A percentile compares a stretch with the other conserved stretches of the same genome.
phyloP scores from a whole-genome alignment of 108 stramenopile species.

The Cyclotella kingstonii region DNA sequence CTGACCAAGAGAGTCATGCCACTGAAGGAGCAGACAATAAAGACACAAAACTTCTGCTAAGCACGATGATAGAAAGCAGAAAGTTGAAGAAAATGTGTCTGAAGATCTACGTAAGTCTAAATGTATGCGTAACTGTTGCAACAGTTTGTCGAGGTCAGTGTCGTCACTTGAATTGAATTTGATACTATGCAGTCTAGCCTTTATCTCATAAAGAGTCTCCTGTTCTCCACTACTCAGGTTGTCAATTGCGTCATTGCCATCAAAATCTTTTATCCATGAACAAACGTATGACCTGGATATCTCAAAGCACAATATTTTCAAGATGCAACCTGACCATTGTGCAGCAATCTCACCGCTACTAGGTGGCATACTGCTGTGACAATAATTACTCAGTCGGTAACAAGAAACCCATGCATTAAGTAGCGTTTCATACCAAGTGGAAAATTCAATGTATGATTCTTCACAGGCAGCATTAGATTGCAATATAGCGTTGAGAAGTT shows the following conservation, averaged over 20 bases:
- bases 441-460: slow-evolving; percentile 10
- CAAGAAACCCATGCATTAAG: slow-evolving; percentile 31
- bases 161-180: slow-evolving; percentile 18
- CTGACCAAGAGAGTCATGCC: slow-evolving; percentile 8
- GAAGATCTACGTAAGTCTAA: slow-evolving; percentile 8
- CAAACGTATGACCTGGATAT: slow-evolving; percentile 6
- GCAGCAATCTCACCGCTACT: slow-evolving; percentile 6
- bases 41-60: slow-evolving; percentile 24
- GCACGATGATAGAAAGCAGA: slow-evolving; percentile 25
- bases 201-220: slow-evolving; percentile 10
- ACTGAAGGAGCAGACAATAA: slow-evolving; percentile 24
- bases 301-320: slow-evolving; percentile 37
- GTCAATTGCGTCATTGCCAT: neutral
- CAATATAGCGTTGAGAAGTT: slow-evolving; percentile 23
- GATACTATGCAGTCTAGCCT: slow-evolving; percentile 8
- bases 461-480: neutral
- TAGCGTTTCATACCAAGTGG: slow-evolving; percentile 22
- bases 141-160: slow-evolving; percentile 23
- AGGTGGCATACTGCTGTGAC: neutral
- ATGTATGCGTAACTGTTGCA: slow-evolving; percentile 3
- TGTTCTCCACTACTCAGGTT: too few species aligned
- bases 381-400: slow-evolving; percentile 4
- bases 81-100: slow-evolving; percentile 16
- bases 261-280: slow-evolving; percentile 7
- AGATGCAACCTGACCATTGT: slow-evolving; percentile 31